Evolutionary conservation across 371 early-diverging fungal species (phyloP).

Genomic region (Mortierella sp.): DNA sequence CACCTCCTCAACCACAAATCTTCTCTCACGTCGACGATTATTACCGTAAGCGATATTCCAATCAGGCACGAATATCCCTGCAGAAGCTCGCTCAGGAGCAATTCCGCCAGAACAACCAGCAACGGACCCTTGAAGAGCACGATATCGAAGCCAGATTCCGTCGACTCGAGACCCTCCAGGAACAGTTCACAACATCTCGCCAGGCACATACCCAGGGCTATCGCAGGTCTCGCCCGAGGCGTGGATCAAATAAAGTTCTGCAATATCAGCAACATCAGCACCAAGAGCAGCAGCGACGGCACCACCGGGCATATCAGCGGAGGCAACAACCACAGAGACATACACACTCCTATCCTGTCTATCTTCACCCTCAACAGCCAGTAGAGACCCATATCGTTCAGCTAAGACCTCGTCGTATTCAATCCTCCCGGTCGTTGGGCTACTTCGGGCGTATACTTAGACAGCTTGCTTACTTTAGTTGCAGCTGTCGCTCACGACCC

Average conservation of each 20-base stretch:
- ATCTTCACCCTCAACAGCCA: background rate
- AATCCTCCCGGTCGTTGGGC: constrained; percentile 3
- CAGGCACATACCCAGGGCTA: constrained; percentile 4
- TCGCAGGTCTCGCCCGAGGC: background rate
- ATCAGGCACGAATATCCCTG: constrained; percentile 8
- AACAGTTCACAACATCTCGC: constrained; percentile 2
- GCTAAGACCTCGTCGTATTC: background rate
- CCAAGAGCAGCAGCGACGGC: constrained; percentile 1
- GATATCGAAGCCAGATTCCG: background rate
- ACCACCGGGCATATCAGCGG: background rate
- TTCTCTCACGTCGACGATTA: constrained; percentile 6
- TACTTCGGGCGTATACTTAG: constrained; percentile 17
- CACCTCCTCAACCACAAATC: constrained; percentile 4
- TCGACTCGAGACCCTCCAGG: constrained; percentile 8
- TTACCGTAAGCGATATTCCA: constrained; percentile 1
- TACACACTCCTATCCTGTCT: constrained; percentile 8
- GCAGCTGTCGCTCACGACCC: constrained; percentile 8
- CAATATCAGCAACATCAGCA: background rate
- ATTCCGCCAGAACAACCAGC: constrained; percentile 16
- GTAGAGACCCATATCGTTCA: background rate
- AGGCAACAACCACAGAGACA: background rate
- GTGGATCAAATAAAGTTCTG: constrained; percentile 1
- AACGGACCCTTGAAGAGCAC: background rate
- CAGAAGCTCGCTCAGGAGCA: constrained; percentile 23
- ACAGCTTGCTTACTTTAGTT: constrained; percentile 17